Conservation (phyloP, 2,329 filamentous ascomycete species). For the Penicillium sp. region DNA sequence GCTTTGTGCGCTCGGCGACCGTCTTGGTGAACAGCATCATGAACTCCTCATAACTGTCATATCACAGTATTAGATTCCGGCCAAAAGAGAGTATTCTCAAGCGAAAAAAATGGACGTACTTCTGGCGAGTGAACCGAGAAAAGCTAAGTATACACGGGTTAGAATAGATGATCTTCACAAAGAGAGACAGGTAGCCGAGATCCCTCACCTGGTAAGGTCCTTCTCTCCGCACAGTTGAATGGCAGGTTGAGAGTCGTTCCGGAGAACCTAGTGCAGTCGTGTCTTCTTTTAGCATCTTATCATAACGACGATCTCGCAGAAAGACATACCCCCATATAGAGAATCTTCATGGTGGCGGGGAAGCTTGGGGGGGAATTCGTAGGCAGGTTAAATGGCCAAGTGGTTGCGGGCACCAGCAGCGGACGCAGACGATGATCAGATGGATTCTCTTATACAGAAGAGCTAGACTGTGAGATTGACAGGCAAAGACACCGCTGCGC, state of each 20-base stretch:
- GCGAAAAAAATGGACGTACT: conserved; percentile 42
- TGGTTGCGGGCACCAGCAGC: neutral
- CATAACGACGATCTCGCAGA: neutral
- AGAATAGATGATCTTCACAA: conserved; percentile 2
- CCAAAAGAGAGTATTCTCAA: conserved; percentile 1
- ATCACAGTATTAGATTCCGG: conserved; percentile 4
- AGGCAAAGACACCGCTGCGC: conserved; percentile 1
- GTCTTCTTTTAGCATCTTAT: too few species aligned
- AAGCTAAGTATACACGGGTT: conserved; percentile 40
- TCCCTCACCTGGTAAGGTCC: conserved; percentile 55
- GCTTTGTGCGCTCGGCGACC: conserved; percentile 74
- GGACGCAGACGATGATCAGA: neutral
- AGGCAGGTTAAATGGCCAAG: neutral
- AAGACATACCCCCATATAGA: conserved; percentile 73
- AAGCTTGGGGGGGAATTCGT: conserved; percentile 3
- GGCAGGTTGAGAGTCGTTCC: conserved; percentile 70
- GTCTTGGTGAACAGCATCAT: conserved; percentile 83
- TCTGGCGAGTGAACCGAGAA: conserved; percentile 70
- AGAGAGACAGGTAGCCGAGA: neutral
- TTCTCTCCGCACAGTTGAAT: conserved; percentile 71
- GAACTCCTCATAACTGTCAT: conserved; percentile 55
- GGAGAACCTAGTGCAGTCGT: conserved; percentile 59
- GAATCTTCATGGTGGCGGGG: conserved; percentile 66
- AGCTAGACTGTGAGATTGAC: neutral
- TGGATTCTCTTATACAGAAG: neutral